Base-by-base conservation (phyloP, 2,329 filamentous ascomycete genomes). In the Dryadomyces sulphureus region DNA sequence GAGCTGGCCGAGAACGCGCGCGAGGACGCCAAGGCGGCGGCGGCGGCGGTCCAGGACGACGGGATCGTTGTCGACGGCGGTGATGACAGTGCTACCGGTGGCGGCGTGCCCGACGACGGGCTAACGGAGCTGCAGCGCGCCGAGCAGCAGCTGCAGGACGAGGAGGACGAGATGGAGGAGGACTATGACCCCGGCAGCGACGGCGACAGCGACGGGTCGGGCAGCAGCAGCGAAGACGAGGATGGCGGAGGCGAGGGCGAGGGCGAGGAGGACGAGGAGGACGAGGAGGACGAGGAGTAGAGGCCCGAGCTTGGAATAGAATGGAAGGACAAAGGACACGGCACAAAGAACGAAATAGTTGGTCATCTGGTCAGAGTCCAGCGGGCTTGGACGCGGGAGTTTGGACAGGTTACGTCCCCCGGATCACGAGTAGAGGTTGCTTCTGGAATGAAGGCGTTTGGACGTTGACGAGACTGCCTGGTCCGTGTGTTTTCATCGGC, bases 141-240 rank as follows among this genome's bases (percentile, higher is more conserved):
- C 9, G 72, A 77, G 52, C 64, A 62, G 4, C 61, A 64, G 48
- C 51, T 75, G 34, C 70, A 75, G 48, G 73, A 79, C 34, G 75
- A 77, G 1, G 76, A 79, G 47, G 77, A 78, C 42, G 76, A 79
- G 47, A 66, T 77, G 5, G 78, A 81, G 52, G 77, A 81, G 52
- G 77, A 81, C 53, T 81, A 81, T 52, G 75, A 81, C 48, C 78
- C 78, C 0, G 75, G 73, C 0, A 75, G 68, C 35, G 74, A 78
- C 5, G 75, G 65, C 0, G 74, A 78, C 5, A 77, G 73, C 45
- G 76, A 73, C 11, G 75, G 75, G 0, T 72, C 68, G 1, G 75
- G 73, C 0, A 57, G 57, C 2, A 70, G 66, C 27, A 66, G 62
- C 14, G 73, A 72, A 4, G 72, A 69, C 0, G 71, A 71, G 2